Conservation (phyloP, 768 basidiomycete genomes). For the Sporobolomyces pararoseus region DNA sequence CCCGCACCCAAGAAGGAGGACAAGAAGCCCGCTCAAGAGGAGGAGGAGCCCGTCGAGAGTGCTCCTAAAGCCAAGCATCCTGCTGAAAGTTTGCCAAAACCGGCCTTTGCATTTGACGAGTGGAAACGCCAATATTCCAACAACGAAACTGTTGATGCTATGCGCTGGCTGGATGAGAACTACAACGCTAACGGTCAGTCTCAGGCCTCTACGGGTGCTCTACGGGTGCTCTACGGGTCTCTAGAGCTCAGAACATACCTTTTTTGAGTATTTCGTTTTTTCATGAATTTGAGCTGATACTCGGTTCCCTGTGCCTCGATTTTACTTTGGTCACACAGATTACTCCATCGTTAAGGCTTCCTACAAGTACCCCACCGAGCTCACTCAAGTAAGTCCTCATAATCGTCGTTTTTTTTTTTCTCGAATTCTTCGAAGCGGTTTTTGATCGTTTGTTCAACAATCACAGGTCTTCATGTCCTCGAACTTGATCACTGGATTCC, state of each 20-base stretch:
- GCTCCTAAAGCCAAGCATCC: conserved; percentile 95
- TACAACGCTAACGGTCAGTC: conserved; percentile 54
- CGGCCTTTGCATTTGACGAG: conserved; percentile 48
- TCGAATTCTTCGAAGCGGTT: background rate
- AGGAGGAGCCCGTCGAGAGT: conserved; percentile 60
- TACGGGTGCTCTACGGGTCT: too few relatives aligned
- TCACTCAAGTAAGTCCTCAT: conserved; percentile 57
- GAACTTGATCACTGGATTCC: conserved; percentile 85
- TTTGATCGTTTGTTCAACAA: background rate
- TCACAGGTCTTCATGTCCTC: conserved; percentile 75
- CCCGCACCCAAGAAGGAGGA: conserved; percentile 46
- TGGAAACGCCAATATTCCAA: conserved; percentile 95
- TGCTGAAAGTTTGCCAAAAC: conserved; percentile 83
- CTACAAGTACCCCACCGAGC: conserved; percentile 95
- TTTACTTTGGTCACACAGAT: too few relatives aligned
- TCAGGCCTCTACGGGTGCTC: too few relatives aligned
- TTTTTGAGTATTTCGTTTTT: too few relatives aligned
- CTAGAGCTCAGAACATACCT: too few relatives aligned
- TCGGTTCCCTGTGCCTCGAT: too few relatives aligned
- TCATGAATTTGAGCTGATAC: background rate
- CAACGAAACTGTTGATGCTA: conserved; percentile 84
- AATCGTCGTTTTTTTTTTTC: background rate
- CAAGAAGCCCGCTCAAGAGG: conserved; percentile 43
- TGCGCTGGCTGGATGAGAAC: conserved; percentile 98
- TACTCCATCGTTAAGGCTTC: conserved; percentile 59